Percentiles rank a stretch among this genome's conserved stretches.
Conservation (phyloP, 305 asterid genomes). For the Solanum aculeatissimum region DNA sequence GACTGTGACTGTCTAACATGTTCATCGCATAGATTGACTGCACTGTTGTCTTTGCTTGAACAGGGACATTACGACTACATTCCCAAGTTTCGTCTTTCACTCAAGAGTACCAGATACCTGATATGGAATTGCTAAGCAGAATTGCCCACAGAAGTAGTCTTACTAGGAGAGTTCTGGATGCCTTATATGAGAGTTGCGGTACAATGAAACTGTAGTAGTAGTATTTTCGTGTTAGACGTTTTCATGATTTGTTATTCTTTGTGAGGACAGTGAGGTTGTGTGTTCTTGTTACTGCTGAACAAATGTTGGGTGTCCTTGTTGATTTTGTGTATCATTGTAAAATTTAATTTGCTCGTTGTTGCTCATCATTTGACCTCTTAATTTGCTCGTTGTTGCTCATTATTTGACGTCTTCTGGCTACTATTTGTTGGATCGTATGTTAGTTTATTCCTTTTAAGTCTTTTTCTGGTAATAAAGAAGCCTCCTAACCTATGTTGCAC, state of each 20-base stretch:
- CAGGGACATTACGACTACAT: conserved; percentile 93
- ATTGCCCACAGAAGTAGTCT: not conserved
- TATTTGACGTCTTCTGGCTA: not conserved
- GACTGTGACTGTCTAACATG: not conserved
- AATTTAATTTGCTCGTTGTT: not conserved
- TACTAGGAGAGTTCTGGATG: not conserved
- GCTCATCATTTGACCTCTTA: not conserved
- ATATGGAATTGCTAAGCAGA: conserved; percentile 3
- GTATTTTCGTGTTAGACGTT: not conserved
- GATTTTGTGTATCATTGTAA: not conserved
- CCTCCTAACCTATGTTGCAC: not conserved
- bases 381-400: not conserved
- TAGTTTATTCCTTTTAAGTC: not conserved
- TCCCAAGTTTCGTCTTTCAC: conserved; percentile 93
- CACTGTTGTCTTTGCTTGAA: not conserved
- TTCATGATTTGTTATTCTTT: not conserved
- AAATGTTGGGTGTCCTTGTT: not conserved
- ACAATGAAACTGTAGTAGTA: not conserved
- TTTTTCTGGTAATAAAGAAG: not conserved
- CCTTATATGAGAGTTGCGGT: not conserved
- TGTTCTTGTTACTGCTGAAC: not conserved
- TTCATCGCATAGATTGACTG: not conserved
- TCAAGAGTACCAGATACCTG: conserved; percentile 88
- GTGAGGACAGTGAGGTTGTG: not conserved
- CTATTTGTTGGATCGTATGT: not conserved